Base-by-base conservation (phyloP, 2,329 filamentous ascomycete species). In the Tolypocladium album region DNA sequence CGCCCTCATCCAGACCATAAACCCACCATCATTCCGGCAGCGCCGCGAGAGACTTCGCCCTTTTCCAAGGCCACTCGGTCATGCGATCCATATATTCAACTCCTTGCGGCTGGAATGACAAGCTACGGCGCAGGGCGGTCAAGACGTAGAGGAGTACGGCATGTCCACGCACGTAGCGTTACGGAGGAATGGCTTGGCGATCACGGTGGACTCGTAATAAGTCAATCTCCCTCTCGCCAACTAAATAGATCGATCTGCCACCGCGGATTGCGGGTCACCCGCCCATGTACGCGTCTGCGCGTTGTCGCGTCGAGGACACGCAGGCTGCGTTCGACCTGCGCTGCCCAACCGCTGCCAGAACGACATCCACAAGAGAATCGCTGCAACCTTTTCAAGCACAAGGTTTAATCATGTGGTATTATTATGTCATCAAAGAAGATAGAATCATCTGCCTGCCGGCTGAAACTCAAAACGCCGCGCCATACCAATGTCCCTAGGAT, bases 361-460 rank as follows among this genome's bases (percentile, higher is more conserved):
- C 34, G 34, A 34, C 17, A 6, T 34, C 17, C 27, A 6, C 50
- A 22, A 9, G 4, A 3, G 11, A 4, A 12, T 8, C 34, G 27
- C 50, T n/a, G 31, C 4, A 15, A 20, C 3, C 22, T 27, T 22
- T 27, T 50, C 22, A 8, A 20, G 3, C 27, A 11, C 50, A 53
- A 53, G 8, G 2, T 45, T 43, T 64, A 62, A 59, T 52, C 38
- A 61, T 60, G 59, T 62, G 59, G 61, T 62, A 62, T 62, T 64
- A 62, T 59, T 17, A 58, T 60, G 7, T 39, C 43, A 34, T 53
- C 58, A 20, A 36, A 53, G 8, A 36, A 53, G 17, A 36, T 53
- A 15, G 50, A 5, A 13, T 8, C 3, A 20, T 34, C 27, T 36
- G 50, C 50, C 12, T 20, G 50, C 27, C 27, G 27, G 27, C 31